Conservation (phyloP, 1,139 yeast species). For the Hansenula lynferdii region DNA sequence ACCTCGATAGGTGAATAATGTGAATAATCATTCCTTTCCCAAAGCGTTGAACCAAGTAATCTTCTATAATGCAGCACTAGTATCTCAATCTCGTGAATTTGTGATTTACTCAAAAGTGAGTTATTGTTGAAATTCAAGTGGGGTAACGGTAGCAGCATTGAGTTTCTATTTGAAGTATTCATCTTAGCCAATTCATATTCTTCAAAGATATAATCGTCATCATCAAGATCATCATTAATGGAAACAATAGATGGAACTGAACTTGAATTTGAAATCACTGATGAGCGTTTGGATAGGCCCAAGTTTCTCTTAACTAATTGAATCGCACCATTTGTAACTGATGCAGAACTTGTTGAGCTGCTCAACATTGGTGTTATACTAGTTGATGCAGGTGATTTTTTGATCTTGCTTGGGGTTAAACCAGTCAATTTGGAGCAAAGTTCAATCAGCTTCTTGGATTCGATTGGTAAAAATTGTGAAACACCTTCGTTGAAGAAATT, state of each 20-base stretch:
- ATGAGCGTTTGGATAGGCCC: constrained; percentile 17
- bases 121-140: constrained; percentile 23
- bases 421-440: constrained; percentile 48
- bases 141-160: constrained; percentile 29
- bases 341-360: constrained; percentile 21
- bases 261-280: constrained; percentile 26
- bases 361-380: constrained; percentile 10
- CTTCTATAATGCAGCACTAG: constrained; percentile 24
- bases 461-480: constrained; percentile 52
- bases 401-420: constrained; percentile 22
- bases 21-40: constrained; percentile 17
- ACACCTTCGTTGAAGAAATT: constrained; percentile 77
- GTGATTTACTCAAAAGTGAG: constrained; percentile 27
- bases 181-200: constrained; percentile 32
- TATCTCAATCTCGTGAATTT: constrained; percentile 27
- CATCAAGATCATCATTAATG: constrained; percentile 24
- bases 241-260: constrained; percentile 25
- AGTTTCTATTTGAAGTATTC: constrained; percentile 23
- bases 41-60: constrained; percentile 12
- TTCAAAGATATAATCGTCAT: constrained; percentile 32
- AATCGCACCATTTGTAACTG: constrained; percentile 23
- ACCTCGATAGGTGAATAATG: constrained; percentile 24
- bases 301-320: constrained; percentile 43
- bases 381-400: constrained; percentile 26
- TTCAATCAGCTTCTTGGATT: constrained; percentile 56